Percentiles rank a stretch among this genome's conserved stretches.
phyloP scores from a whole-genome alignment of 2,329 filamentous ascomycete species.

The Scedosporium aurantiacum region DNA sequence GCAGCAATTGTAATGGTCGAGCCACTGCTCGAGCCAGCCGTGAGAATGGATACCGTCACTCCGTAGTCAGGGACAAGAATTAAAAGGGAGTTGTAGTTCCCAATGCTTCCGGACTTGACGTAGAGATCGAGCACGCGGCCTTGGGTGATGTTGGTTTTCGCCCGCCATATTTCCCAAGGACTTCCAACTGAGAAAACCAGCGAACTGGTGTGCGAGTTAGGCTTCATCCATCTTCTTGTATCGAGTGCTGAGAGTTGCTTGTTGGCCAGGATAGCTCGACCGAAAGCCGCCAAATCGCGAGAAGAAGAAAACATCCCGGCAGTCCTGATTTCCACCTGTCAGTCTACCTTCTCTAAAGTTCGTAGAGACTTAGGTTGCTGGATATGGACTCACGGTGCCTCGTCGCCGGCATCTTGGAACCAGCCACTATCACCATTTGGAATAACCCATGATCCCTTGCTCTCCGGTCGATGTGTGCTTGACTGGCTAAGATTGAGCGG shows the following conservation, averaged over 20 bases:
- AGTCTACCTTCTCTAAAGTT: too few relatives aligned
- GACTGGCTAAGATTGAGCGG: constrained; percentile 8
- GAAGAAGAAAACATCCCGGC: too few relatives aligned
- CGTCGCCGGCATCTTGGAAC: constrained; percentile 7
- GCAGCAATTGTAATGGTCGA: not conserved
- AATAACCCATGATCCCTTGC: constrained; percentile 7
- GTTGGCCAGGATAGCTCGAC: not conserved
- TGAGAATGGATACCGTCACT: constrained; percentile 13
- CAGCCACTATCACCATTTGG: constrained; percentile 8
- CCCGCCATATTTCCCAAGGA: constrained; percentile 23
- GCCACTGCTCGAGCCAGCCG: constrained; percentile 7
- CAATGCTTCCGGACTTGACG: constrained; percentile 22
- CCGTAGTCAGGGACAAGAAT: constrained; percentile 20
- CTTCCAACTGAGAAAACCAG: constrained; percentile 19
- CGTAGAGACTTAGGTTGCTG: too few relatives aligned
- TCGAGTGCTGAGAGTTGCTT: not conserved
- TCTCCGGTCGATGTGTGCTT: constrained; percentile 2
- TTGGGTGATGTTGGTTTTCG: constrained; percentile 18
- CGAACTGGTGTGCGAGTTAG: constrained; percentile 8
- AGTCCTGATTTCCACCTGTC: too few relatives aligned
- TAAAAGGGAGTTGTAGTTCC: constrained; percentile 20
- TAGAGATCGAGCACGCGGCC: constrained; percentile 21
- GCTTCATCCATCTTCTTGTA: constrained; percentile 12
- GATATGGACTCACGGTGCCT: constrained; percentile 8
- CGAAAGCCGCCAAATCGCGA: not conserved